Evolutionary conservation across 1,284 basidiomycete genomes (phyloP), one percentile per base, ranked within the genome.

Genomic region (Ustilago shanxiensis): DNA sequence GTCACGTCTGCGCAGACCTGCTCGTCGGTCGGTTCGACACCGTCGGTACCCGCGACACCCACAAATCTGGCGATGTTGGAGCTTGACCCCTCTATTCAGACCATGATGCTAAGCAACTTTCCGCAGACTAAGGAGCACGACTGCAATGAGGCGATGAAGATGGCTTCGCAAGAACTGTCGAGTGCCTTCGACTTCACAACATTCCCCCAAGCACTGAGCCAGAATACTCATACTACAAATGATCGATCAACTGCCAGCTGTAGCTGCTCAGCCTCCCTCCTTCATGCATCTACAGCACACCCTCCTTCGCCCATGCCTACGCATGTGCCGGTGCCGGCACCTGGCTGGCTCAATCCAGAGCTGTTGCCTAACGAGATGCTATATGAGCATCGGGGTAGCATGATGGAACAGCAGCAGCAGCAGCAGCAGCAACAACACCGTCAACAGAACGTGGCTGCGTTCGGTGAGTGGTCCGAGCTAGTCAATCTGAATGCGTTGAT

Each of bases 311-410:
- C 50, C 1, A 14, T 59, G 39, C 54, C 60, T 1, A 18, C 44
- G 16, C 55, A 59, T 3, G 29, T 59, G 2, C 50, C 56, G 0
- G 53, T 53, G 16, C 66, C 66, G 5, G 66, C 60, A n/a, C 66
- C 60, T 2, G 66, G 66, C 22, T 59, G 66, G 66, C 60, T 69
- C 22, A 11, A 69, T 26, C 60, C 66, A 1, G 49, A 59, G 3
- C 33, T 52, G 2, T 29, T 28, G 3, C 53, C 66, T 1, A 22
- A 7, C 2, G 54, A 58, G 20, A 16, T 52, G 26, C 66, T 41
- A 0, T 20, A 58, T 29, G 29, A 52, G 31, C 41, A 45, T 10
- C 20, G 18, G 9, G 16, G n/a, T 10, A 24, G 28, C 37, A 10
- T 16, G n/a, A 24, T 33, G n/a, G 22, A 18, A 5, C 26, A 16